These are phyloP conservation scores for Monosiga brevicollis DNA, from an alignment of 78 protist genomes.

Conservation along the genomic window DNA sequence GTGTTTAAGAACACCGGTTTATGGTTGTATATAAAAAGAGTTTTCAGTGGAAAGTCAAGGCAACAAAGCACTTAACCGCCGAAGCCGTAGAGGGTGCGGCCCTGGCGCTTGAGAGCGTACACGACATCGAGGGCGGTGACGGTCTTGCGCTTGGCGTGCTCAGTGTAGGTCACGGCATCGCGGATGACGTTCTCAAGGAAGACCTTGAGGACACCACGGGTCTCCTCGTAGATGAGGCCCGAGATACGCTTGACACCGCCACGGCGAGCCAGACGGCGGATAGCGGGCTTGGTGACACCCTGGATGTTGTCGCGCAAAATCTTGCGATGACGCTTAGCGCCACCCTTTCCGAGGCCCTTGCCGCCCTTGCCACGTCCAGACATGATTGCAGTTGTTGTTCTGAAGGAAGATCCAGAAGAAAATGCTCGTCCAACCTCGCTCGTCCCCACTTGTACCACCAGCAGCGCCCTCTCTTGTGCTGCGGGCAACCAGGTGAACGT, in stretches of 20 bases:
- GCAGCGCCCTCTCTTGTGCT: no score
- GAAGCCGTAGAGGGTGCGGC: conserved; percentile 93
- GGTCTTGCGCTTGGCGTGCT: conserved; percentile 88
- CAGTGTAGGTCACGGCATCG: conserved; percentile 92
- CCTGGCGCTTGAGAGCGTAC: conserved; percentile 91
- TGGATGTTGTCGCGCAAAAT: conserved; percentile 83
- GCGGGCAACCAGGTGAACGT: no score
- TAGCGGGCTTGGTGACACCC: conserved; percentile 95
- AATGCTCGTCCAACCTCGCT: neutral
- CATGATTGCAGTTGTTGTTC: conserved; percentile 8
- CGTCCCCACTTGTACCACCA: neutral
- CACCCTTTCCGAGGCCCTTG: conserved; percentile 94
- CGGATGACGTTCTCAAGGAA: conserved; percentile 81
- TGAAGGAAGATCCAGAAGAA: neutral
- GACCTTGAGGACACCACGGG: conserved; percentile 77
- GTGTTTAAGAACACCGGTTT: no score
- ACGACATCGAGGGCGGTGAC: conserved; percentile 95
- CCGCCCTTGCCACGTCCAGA: conserved; percentile 91
- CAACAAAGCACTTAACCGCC: conserved; percentile 61
- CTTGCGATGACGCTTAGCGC: conserved; percentile 93
- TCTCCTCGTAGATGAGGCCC: conserved; percentile 91
- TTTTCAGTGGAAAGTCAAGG: no score
- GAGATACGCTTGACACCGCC: conserved; percentile 94
- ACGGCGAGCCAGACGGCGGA: conserved; percentile 88
- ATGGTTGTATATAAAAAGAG: no score